phyloP scores from a whole-genome alignment of 2,329 filamentous ascomycete species.

The Curvularia lunata region DNA sequence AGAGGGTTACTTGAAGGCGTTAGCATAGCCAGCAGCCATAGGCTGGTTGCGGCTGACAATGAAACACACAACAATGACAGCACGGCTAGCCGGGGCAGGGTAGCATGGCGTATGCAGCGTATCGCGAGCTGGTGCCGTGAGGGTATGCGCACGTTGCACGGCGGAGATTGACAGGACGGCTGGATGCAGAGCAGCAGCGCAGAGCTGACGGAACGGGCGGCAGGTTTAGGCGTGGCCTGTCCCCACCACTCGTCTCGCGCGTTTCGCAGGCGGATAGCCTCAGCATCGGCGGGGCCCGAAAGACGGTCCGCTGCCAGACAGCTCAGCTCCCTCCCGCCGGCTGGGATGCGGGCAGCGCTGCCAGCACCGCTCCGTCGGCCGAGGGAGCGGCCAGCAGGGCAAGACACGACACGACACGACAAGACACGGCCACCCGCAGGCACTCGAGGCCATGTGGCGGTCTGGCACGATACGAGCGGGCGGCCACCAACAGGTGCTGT shows the following conservation, averaged over 20 bases:
- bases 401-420: background rate
- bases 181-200: background rate
- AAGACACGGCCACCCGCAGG: background rate
- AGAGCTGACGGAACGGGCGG: background rate
- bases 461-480: conserved; percentile 9
- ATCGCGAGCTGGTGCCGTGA: background rate
- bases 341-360: too few species aligned
- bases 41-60: background rate
- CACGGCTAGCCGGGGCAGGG: background rate
- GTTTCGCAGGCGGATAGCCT: conserved; percentile 6
- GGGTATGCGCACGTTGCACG: background rate
- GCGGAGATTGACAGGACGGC: conserved; percentile 1
- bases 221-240: background rate
- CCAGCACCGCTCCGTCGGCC: too few species aligned
- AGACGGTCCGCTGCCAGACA: conserved; percentile 14
- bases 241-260: conserved; percentile 1
- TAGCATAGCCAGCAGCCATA: background rate
- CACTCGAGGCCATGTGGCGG: background rate
- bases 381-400: background rate
- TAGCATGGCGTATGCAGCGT: background rate
- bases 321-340: conserved; percentile 15
- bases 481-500: background rate
- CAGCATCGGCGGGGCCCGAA: conserved; percentile 9
- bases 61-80: background rate
- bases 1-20: background rate